Percentiles rank a stretch among this genome's conserved stretches.
These are phyloP conservation scores for Cystofilobasidium capitatum DNA, from an alignment of 768 basidiomycete genomes.

Conservation along the genomic window DNA sequence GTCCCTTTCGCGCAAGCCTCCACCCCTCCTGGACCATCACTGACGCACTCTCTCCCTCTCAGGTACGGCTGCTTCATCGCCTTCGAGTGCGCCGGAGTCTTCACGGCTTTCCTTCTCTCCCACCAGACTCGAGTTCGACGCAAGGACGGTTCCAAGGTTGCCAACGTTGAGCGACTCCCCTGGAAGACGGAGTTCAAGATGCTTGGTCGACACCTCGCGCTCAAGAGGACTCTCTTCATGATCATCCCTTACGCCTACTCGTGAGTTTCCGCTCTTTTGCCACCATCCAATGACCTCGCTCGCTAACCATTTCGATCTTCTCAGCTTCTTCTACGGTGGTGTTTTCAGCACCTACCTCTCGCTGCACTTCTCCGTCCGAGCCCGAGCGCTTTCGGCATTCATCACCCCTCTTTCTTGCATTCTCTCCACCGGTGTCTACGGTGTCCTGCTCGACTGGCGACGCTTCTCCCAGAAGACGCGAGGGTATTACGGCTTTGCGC, in stretches of 20 bases:
- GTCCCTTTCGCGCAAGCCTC: no score
- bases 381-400: conserved; percentile 2
- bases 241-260: conserved; percentile 2
- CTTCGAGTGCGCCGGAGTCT: conserved; percentile 1
- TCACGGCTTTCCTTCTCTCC: background rate
- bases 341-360: background rate
- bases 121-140: background rate
- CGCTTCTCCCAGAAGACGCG: background rate
- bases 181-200: conserved; percentile 1
- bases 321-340: background rate
- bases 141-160: conserved; percentile 1
- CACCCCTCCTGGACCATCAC: no score
- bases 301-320: background rate
- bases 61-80: conserved; percentile 6
- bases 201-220: background rate
- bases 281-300: background rate
- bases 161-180: background rate
- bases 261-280: background rate
- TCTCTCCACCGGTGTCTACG: background rate
- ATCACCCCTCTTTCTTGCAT: background rate
- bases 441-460: background rate
- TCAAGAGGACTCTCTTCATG: background rate
- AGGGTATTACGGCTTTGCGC: background rate
- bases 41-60: no score
- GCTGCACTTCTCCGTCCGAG: conserved; percentile 9